Evolutionary conservation across 2,329 filamentous ascomycete genomes (phyloP).

Genomic region (Xylariaceae sp.): DNA sequence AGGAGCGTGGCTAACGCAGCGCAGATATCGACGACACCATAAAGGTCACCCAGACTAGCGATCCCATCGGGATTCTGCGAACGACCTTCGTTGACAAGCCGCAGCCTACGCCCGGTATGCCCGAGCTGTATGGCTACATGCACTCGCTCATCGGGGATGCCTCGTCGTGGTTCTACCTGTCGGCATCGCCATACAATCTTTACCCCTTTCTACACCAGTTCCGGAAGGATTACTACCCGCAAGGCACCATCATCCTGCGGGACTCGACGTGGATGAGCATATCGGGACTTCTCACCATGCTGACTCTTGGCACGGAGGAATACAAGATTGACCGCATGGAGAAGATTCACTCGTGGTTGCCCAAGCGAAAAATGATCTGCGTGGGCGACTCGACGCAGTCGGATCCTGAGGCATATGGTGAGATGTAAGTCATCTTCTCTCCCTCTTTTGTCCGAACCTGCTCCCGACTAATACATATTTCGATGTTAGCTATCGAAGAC

Average conservation of each 20-base stretch:
- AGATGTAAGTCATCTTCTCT: conserved; percentile 52
- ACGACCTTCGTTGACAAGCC: conserved; percentile 79
- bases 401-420: conserved; percentile 85
- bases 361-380: conserved; percentile 70
- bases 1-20: conserved; percentile 8
- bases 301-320: conserved; percentile 74
- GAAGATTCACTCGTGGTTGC: conserved; percentile 74
- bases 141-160: conserved; percentile 46
- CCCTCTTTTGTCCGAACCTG: neutral
- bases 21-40: conserved; percentile 91
- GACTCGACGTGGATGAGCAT: conserved; percentile 84
- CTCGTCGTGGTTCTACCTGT: conserved; percentile 87
- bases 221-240: conserved; percentile 63
- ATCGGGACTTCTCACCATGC: conserved; percentile 68
- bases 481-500: conserved; percentile 49
- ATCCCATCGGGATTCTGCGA: conserved; percentile 72
- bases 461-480: conserved; percentile 5
- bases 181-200: conserved; percentile 88
- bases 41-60: conserved; percentile 79
- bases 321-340: conserved; percentile 81
- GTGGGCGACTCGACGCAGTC: conserved; percentile 89
- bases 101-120: conserved; percentile 71
- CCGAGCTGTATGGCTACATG: conserved; percentile 70
- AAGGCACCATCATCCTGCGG: conserved; percentile 76
- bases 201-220: conserved; percentile 82